Evolutionary conservation across 2,329 filamentous ascomycete genomes (phyloP).

Genomic region (Clonostachys rhizophaga): DNA sequence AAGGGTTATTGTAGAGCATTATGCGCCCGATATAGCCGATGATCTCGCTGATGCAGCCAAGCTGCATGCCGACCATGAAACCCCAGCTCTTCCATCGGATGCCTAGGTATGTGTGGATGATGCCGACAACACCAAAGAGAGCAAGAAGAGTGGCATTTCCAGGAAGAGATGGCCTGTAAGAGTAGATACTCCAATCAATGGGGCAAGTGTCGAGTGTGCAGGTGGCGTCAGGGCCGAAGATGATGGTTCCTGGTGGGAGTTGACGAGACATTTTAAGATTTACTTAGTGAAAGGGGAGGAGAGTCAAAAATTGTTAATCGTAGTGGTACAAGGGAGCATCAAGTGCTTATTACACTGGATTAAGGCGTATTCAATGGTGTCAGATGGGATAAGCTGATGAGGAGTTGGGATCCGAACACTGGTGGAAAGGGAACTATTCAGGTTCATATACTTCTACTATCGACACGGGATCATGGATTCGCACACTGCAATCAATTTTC

Average conservation of each 20-base stretch:
- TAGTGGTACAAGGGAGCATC: too few species aligned
- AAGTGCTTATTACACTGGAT: too few species aligned
- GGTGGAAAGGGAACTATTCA: too few species aligned
- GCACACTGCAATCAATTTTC: too few species aligned
- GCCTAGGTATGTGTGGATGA: constrained; percentile 28
- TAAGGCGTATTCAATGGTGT: too few species aligned
- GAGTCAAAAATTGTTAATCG: too few species aligned
- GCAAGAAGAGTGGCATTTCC: constrained; percentile 29
- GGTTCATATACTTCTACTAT: too few species aligned
- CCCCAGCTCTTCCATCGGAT: constrained; percentile 28
- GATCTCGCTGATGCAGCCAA: constrained; percentile 7
- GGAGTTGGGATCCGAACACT: too few species aligned
- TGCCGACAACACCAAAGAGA: constrained; percentile 37
- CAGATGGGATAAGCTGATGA: too few species aligned
- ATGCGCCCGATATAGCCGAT: constrained; percentile 25
- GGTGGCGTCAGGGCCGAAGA: constrained; percentile 37
- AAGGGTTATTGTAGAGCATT: constrained; percentile 50
- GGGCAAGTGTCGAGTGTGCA: constrained; percentile 34
- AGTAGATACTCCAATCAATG: constrained; percentile 31
- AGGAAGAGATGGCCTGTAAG: constrained; percentile 33
- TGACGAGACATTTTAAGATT: background rate
- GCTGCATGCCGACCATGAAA: constrained; percentile 37
- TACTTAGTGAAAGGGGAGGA: too few species aligned
- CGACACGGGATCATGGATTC: too few species aligned
- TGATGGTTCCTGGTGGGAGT: constrained; percentile 11